Conservation (phyloP, 2,329 filamentous ascomycete species). For the Aaosphaeria arxii region DNA sequence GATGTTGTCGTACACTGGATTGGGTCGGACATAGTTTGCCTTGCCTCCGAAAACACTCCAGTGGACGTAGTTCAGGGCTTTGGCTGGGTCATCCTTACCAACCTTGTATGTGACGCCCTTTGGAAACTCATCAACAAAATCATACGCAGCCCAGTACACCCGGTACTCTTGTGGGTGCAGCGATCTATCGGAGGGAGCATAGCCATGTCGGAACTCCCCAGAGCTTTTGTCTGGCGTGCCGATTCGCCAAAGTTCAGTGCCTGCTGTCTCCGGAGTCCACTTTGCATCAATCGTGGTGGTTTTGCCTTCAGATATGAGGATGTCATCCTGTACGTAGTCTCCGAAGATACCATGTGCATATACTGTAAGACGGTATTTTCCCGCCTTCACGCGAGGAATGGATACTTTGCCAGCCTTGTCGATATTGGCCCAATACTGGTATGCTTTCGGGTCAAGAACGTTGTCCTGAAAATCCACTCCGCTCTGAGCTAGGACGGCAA, state of each 20-base stretch:
- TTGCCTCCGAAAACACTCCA: slow-evolving; percentile 62
- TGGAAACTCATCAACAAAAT: slow-evolving; percentile 60
- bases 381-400: slow-evolving; percentile 56
- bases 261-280: slow-evolving; percentile 56
- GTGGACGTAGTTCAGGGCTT: slow-evolving; percentile 63
- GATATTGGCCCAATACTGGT: slow-evolving; percentile 58
- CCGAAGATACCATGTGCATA: slow-evolving; percentile 64
- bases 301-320: slow-evolving; percentile 44
- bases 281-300: slow-evolving; percentile 32
- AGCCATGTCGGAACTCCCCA: slow-evolving; percentile 60
- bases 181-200: slow-evolving; percentile 48
- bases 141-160: slow-evolving; percentile 61
- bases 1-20: slow-evolving; percentile 35
- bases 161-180: slow-evolving; percentile 57
- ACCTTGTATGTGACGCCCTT: slow-evolving; percentile 57
- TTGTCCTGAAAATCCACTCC: slow-evolving; percentile 60
- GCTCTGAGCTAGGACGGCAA: slow-evolving; percentile 55
- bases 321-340: slow-evolving; percentile 54
- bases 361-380: slow-evolving; percentile 60
- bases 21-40: slow-evolving; percentile 46
- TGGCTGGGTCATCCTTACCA: slow-evolving; percentile 48
- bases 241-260: slow-evolving; percentile 61
- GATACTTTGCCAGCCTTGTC: slow-evolving; percentile 49
- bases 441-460: slow-evolving; percentile 51
- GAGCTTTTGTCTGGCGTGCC: slow-evolving; percentile 61